Percentiles rank a stretch among this genome's conserved stretches.
phyloP scores from a whole-genome alignment of 495 filamentous ascomycete genomes.

The Parathielavia appendiculata region DNA sequence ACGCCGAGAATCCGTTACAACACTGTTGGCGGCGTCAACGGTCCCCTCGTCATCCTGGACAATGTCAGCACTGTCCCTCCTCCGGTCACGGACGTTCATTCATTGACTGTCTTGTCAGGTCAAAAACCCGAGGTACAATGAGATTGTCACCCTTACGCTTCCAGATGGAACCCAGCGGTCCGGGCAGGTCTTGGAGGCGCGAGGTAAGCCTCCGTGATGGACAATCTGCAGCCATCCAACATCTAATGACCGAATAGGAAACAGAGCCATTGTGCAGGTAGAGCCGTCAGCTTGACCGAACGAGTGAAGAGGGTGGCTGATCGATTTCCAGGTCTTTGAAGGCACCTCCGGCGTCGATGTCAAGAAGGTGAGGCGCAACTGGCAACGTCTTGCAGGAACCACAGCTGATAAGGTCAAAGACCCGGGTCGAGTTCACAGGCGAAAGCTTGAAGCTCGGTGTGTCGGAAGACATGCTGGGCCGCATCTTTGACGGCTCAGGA shows the following conservation, averaged over 20 bases:
- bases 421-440: conserved; percentile 94
- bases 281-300: conserved; percentile 16
- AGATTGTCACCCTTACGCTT: conserved; percentile 93
- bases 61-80: conserved; percentile 55
- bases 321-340: conserved; percentile 75
- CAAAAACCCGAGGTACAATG: conserved; percentile 95
- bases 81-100: background rate
- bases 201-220: conserved; percentile 54
- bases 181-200: conserved; percentile 94
- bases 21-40: conserved; percentile 96
- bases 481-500: conserved; percentile 97
- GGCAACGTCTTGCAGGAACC: background rate
- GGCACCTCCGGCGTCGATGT: conserved; percentile 96
- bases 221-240: background rate
- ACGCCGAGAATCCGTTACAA: conserved; percentile 91
- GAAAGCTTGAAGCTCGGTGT: conserved; percentile 97
- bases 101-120: conserved; percentile 54
- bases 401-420: conserved; percentile 42
- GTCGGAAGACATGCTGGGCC: conserved; percentile 98
- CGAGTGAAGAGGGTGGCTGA: conserved; percentile 16
- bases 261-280: conserved; percentile 91
- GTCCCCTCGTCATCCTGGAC: conserved; percentile 93
- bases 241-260: conserved; percentile 51
- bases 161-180: conserved; percentile 91
- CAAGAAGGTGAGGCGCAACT: conserved; percentile 68